Conservation (phyloP, 495 filamentous ascomycete species). For the Neurospora intermedia region DNA sequence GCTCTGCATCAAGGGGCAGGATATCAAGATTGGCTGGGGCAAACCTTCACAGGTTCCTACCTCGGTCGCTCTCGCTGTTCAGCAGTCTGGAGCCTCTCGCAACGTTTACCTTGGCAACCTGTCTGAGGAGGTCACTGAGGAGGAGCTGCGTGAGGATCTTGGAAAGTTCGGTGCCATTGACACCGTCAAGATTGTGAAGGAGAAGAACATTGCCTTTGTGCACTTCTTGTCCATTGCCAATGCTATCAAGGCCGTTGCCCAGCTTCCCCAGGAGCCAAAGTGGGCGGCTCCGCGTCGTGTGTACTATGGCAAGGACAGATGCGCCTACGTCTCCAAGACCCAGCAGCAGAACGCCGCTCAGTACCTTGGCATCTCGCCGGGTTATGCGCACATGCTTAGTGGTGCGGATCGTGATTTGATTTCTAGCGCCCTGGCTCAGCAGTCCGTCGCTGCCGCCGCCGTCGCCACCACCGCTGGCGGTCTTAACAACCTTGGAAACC, state of each 20-base stretch:
- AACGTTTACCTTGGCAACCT: conserved; percentile 97
- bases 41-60: conserved; percentile 98
- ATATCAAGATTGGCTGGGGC: conserved; percentile 99
- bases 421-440: conserved; percentile 89
- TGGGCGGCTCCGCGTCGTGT: conserved; percentile 94
- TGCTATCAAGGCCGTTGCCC: conserved; percentile 96
- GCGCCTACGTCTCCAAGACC: conserved; percentile 97
- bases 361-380: conserved; percentile 95
- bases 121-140: conserved; percentile 78
- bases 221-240: conserved; percentile 97
- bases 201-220: conserved; percentile 97
- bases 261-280: conserved; percentile 90
- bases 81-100: conserved; percentile 94
- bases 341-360: conserved; percentile 99
- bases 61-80: conserved; percentile 88
- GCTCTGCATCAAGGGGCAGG: conserved; percentile 91
- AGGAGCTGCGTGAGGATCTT: conserved; percentile 87
- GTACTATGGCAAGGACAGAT: conserved; percentile 97
- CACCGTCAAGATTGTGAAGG: conserved; percentile 93
- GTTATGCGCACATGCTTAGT: conserved; percentile 91
- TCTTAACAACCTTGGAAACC: conserved; percentile 92
- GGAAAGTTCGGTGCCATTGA: conserved; percentile 96
- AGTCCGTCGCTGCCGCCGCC: conserved; percentile 92
- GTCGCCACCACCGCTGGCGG: conserved; percentile 94
- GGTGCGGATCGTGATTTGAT: conserved; percentile 92